A percentile compares a stretch with the other conserved stretches of the same genome.
These are phyloP conservation scores for Blastobotrys serpentis DNA, from an alignment of 1,139 yeast genomes.

Conservation along the genomic window DNA sequence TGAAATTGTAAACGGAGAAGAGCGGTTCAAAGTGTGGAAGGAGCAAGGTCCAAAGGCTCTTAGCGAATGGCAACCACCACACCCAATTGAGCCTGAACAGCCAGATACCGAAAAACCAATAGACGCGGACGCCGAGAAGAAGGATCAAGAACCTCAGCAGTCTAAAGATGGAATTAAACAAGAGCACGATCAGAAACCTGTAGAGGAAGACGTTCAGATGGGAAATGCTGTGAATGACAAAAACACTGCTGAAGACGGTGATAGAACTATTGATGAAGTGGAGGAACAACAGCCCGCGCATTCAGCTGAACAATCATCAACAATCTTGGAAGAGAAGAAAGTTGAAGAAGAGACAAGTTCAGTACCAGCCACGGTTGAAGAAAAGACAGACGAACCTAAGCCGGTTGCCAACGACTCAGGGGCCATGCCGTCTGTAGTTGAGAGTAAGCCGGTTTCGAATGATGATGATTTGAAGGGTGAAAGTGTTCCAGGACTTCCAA, in stretches of 20 bases:
- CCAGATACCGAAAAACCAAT: constrained; percentile 3
- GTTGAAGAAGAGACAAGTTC: constrained; percentile 7
- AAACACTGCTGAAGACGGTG: background rate
- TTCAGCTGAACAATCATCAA: background rate
- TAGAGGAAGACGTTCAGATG: constrained; percentile 12
- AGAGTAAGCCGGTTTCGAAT: no score
- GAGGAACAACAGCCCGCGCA: background rate
- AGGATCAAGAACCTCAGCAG: constrained; percentile 3
- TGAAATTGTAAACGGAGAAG: constrained; percentile 29
- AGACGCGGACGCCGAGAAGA: constrained; percentile 10
- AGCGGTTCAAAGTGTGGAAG: constrained; percentile 34
- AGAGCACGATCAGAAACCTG: constrained; percentile 1
- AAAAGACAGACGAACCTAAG: background rate
- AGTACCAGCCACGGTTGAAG: background rate
- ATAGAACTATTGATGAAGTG: background rate
- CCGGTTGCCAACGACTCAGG: no score
- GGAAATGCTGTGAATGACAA: constrained; percentile 8
- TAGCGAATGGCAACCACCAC: constrained; percentile 16
- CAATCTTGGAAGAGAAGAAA: background rate
- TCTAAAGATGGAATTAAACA: background rate
- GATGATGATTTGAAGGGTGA: no score
- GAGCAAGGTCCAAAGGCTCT: constrained; percentile 30
- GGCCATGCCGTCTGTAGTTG: no score
- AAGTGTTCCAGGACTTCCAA: no score
- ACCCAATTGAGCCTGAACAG: constrained; percentile 6